A percentile compares a stretch with the other conserved stretches of the same genome.
Evolutionary conservation across 1,284 basidiomycete species (phyloP).

Genomic region (Amylostereum chailletii): DNA sequence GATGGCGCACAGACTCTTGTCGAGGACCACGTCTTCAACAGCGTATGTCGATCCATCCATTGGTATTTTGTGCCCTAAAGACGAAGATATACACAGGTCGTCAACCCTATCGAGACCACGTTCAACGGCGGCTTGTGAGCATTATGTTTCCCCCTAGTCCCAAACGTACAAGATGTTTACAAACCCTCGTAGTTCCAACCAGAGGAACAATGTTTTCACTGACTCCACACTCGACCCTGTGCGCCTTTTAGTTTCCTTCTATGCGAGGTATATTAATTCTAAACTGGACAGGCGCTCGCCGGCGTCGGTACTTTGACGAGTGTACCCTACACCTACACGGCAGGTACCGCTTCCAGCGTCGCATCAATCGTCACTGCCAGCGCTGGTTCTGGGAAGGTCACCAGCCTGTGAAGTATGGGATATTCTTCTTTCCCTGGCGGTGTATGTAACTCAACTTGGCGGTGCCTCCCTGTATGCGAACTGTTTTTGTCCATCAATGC

Average conservation of each 20-base stretch:
- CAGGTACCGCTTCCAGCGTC: neutral
- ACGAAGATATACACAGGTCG: neutral
- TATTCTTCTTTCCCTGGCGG: no score
- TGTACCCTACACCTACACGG: conserved; percentile 7
- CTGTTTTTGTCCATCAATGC: no score
- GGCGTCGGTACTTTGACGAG: conserved; percentile 12
- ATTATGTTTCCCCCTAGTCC: neutral
- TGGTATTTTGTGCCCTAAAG: neutral
- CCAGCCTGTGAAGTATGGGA: neutral
- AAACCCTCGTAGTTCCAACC: conserved; percentile 8
- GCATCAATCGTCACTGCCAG: neutral
- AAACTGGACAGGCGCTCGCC: no score
- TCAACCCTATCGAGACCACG: conserved; percentile 14
- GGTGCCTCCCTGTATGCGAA: no score
- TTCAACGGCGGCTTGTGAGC: conserved; percentile 11
- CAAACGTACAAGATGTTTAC: neutral
- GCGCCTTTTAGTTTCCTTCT: neutral
- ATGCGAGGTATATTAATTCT: no score
- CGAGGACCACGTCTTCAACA: conserved; percentile 18
- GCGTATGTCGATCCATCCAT: conserved; percentile 4
- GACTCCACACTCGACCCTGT: conserved; percentile 14
- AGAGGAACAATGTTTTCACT: conserved; percentile 17
- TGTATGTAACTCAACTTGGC: no score
- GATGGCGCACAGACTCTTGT: conserved; percentile 18
- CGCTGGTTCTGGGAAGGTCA: neutral